These are phyloP conservation scores for Albugo candida DNA, from an alignment of 352 stramenopile genomes.

Conservation along the genomic window DNA sequence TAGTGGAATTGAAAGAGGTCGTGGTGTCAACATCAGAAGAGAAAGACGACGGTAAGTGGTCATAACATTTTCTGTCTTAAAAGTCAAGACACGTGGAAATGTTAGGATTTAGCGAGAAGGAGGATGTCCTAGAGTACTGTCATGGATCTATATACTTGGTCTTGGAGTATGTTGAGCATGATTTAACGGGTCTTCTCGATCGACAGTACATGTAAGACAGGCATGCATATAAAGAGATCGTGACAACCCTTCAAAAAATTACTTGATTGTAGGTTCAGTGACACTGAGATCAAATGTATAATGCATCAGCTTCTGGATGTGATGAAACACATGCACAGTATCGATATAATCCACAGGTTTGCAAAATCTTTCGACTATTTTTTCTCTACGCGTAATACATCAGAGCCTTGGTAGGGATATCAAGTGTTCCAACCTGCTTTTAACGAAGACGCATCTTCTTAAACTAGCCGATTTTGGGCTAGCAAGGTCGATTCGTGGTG, in stretches of 20 bases:
- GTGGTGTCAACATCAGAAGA: slow-evolving; percentile 80
- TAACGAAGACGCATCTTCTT: slow-evolving; percentile 57
- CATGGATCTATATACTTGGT: slow-evolving; percentile 77
- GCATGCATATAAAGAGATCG: not conserved
- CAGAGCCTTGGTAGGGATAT: slow-evolving; percentile 24
- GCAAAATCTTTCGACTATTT: not conserved
- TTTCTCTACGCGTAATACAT: not conserved
- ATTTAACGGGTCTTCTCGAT: slow-evolving; percentile 75
- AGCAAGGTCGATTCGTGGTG: slow-evolving; percentile 61
- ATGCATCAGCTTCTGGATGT: slow-evolving; percentile 75
- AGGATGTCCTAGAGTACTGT: slow-evolving; percentile 68
- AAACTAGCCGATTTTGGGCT: slow-evolving; percentile 78
- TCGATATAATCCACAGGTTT: slow-evolving; percentile 75
- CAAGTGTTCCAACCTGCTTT: slow-evolving; percentile 86
- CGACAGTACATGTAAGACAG: slow-evolving; percentile 49
- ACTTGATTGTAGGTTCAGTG: slow-evolving; percentile 30
- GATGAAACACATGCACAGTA: slow-evolving; percentile 76
- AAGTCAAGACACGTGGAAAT: not conserved
- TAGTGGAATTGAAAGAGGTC: slow-evolving; percentile 93
- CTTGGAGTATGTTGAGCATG: slow-evolving; percentile 77
- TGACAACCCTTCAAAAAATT: not conserved
- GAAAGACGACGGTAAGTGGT: slow-evolving; percentile 30
- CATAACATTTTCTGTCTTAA: not conserved
- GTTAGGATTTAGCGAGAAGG: slow-evolving; percentile 64
- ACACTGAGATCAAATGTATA: slow-evolving; percentile 74